A percentile compares a stretch with the other conserved stretches of the same genome.
Evolutionary conservation across 2,329 filamentous ascomycete species (phyloP).

Genomic region (Allantophomopsis cytisporea): DNA sequence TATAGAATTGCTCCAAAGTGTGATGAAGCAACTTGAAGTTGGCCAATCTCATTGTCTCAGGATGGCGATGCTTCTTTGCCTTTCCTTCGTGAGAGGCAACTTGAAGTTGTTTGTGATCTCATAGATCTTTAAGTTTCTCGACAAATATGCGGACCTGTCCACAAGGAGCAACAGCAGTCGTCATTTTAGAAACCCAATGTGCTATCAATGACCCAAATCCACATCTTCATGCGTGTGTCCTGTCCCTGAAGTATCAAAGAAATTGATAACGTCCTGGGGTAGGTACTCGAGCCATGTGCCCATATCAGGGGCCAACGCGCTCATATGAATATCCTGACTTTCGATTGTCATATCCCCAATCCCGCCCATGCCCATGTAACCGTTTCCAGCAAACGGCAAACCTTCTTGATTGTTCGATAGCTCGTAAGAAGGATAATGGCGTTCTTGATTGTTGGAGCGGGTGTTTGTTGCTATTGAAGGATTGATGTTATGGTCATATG

Average conservation of each 20-base stretch:
- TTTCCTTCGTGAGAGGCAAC: no score
- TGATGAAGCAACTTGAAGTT: no score
- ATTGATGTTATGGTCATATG: conserved; percentile 5
- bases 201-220: no score
- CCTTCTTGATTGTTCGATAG: no score
- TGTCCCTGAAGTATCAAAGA: conserved; percentile 27
- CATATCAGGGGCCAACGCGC: conserved; percentile 51
- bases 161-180: no score
- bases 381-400: conserved; percentile 5
- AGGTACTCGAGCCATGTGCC: conserved; percentile 67
- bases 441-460: neutral
- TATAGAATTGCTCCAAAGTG: no score
- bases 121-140: no score
- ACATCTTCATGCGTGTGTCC: conserved; percentile 4
- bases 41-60: no score
- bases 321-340: conserved; percentile 66
- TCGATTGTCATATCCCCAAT: conserved; percentile 51
- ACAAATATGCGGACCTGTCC: no score
- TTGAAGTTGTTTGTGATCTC: no score
- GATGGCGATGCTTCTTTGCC: no score
- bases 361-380: conserved; percentile 12
- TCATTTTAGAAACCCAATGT: no score
- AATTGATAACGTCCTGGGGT: conserved; percentile 48
- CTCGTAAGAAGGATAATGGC: conserved; percentile 3
- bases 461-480: neutral